Conservation (phyloP, 805 yeast genomes). For the Starmerella geochares region DNA sequence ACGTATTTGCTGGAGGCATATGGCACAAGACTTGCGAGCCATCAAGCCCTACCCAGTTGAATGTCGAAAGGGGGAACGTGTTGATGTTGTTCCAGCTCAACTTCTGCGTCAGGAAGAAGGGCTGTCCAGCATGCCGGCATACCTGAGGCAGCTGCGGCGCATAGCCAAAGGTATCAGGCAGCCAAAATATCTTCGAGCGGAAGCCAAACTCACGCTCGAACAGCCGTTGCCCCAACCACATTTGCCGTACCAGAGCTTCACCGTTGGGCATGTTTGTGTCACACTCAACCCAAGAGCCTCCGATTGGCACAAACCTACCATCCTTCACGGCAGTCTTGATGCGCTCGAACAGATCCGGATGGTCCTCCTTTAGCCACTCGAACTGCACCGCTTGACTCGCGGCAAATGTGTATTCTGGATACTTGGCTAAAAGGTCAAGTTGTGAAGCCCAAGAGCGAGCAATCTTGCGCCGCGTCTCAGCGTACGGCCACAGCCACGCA, state of each 20-base stretch:
- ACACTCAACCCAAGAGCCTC: conserved; percentile 97
- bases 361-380: conserved; percentile 79
- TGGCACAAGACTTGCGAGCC: conserved; percentile 89
- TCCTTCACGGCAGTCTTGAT: conserved; percentile 52
- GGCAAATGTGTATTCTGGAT: conserved; percentile 87
- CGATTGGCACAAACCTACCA: conserved; percentile 77
- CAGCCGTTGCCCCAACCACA: conserved; percentile 80
- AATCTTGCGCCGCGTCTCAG: conserved; percentile 84
- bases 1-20: conserved; percentile 97
- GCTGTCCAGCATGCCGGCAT: conserved; percentile 76
- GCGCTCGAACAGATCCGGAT: conserved; percentile 64
- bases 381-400: conserved; percentile 96
- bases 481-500: conserved; percentile 99
- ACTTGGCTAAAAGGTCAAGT: conserved; percentile 67
- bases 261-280: conserved; percentile 95
- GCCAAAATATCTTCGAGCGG: conserved; percentile 74
- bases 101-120: conserved; percentile 81
- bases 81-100: conserved; percentile 95
- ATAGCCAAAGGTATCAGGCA: conserved; percentile 96
- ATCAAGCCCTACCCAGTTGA: conserved; percentile 92
- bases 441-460: conserved; percentile 96
- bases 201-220: conserved; percentile 69
- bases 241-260: conserved; percentile 80
- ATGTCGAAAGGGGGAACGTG: conserved; percentile 76
- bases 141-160: conserved; percentile 91